Conservation (phyloP, 2,329 filamentous ascomycete genomes). For the Kalaharituber pfeilii region DNA sequence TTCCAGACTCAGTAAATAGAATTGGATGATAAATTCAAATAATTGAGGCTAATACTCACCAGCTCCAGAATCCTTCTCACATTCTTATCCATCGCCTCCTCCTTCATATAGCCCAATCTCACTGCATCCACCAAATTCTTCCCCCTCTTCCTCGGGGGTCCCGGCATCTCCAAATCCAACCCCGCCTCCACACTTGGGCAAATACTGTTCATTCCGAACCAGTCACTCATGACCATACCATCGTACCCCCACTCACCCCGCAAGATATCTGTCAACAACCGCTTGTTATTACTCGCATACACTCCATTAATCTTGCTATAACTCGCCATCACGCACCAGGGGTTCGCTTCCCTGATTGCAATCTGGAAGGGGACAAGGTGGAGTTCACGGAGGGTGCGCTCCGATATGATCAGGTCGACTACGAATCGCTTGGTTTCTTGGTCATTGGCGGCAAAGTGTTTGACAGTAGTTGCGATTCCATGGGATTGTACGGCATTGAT, state of each 20-base stretch:
- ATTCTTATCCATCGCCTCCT: constrained; percentile 22
- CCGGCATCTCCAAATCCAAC: constrained; percentile 28
- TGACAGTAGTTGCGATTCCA: constrained; percentile 40
- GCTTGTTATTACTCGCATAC: constrained; percentile 38
- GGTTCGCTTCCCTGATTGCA: constrained; percentile 35
- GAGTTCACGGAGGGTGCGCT: constrained; percentile 41
- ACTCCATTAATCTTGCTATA: constrained; percentile 43
- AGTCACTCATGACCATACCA: constrained; percentile 43
- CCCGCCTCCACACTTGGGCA: constrained; percentile 23
- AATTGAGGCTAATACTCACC: constrained; percentile 12
- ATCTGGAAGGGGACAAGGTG: constrained; percentile 43
- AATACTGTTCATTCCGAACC: constrained; percentile 28
- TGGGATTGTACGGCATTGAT: constrained; percentile 40
- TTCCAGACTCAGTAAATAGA: neutral
- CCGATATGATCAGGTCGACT: constrained; percentile 38
- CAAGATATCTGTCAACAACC: constrained; percentile 36
- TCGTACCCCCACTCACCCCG: constrained; percentile 42
- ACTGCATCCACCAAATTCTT: constrained; percentile 23
- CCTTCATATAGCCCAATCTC: constrained; percentile 22
- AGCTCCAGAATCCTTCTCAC: constrained; percentile 25
- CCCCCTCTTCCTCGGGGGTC: constrained; percentile 25
- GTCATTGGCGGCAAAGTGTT: constrained; percentile 46
- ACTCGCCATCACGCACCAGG: constrained; percentile 40
- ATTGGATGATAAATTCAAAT: neutral
- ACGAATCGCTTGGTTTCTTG: constrained; percentile 42